Evolutionary conservation across 768 basidiomycete species (phyloP).

Genomic region (Collybiopsis luxurians): DNA sequence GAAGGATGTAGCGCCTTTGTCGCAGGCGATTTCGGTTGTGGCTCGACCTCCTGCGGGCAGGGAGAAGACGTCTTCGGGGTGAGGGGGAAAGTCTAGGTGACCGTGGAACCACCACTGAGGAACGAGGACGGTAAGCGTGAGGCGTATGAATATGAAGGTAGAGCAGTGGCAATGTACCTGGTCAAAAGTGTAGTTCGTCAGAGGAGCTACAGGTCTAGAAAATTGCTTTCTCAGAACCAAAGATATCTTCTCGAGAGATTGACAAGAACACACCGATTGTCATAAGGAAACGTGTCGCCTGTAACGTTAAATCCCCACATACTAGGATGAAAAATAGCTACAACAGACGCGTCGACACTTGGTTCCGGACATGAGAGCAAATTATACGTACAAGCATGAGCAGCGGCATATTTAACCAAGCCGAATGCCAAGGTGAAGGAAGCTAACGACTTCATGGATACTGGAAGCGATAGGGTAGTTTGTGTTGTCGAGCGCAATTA

Average conservation of each 20-base stretch:
- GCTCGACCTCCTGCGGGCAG: slow-evolving; percentile 41
- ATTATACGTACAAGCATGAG: not conserved
- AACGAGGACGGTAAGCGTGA: not conserved
- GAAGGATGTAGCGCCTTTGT: slow-evolving; percentile 45
- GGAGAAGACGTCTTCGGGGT: slow-evolving; percentile 36
- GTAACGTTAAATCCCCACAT: slow-evolving; percentile 52
- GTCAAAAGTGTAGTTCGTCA: slow-evolving; percentile 45
- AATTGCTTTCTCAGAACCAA: not conserved
- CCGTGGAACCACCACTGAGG: slow-evolving; percentile 37
- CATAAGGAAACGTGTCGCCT: slow-evolving; percentile 32
- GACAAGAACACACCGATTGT: slow-evolving; percentile 40
- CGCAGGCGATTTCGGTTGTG: slow-evolving; percentile 33
- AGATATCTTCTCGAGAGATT: slow-evolving; percentile 23
- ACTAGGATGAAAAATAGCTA: slow-evolving; percentile 33
- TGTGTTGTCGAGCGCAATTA: not conserved
- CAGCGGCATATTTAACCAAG: not conserved
- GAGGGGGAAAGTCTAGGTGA: slow-evolving; percentile 41
- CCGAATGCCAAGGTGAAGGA: not conserved
- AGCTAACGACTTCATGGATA: not conserved
- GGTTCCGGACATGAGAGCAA: not conserved
- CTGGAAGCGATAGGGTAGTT: not conserved
- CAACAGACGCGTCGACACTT: not conserved
- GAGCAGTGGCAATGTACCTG: not conserved
- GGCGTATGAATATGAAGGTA: not conserved
- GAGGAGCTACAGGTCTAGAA: slow-evolving; percentile 10